Percentiles rank a stretch among this genome's conserved stretches.
These are phyloP conservation scores for Hericium alpestre DNA, from an alignment of 768 basidiomycete species.

Conservation along the genomic window DNA sequence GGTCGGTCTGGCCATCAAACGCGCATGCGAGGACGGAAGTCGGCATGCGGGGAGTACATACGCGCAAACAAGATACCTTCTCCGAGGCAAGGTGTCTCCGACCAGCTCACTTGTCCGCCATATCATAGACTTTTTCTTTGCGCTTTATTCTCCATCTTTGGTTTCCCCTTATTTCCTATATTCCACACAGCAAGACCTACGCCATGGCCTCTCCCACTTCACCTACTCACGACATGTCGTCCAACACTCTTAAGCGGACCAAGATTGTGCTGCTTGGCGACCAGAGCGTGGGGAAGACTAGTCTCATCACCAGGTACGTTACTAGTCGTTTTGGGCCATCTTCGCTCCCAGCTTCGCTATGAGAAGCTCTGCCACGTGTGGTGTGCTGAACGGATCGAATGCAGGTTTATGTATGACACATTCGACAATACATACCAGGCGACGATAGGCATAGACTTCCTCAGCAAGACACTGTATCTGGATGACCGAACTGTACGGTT, in stretches of 20 bases:
- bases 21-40: background rate
- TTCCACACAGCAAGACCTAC: background rate
- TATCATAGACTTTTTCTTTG: background rate
- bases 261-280: conserved; percentile 95
- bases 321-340: background rate
- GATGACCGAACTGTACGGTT: conserved; percentile 96
- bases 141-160: background rate
- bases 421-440: conserved; percentile 99
- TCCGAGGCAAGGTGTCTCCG: background rate
- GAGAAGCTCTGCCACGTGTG: background rate
- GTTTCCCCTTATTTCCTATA: background rate
- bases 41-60: background rate
- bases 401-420: conserved; percentile 97
- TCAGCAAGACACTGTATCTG: conserved; percentile 99
- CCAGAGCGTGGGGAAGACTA: conserved; percentile 98
- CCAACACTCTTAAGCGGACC: conserved; percentile 84
- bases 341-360: background rate
- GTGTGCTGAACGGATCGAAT: background rate
- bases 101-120: background rate
- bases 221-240: conserved; percentile 76
- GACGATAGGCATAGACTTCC: conserved; percentile 96
- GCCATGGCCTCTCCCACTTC: conserved; percentile 46
- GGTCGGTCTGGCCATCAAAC: too few species aligned
- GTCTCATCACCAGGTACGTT: conserved; percentile 84
- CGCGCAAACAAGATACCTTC: background rate